Percentiles rank a stretch among this genome's conserved stretches.
phyloP scores from a whole-genome alignment of 176 grass and related monocot genomes.

The barley (Hordeum vulgare) region DNA sequence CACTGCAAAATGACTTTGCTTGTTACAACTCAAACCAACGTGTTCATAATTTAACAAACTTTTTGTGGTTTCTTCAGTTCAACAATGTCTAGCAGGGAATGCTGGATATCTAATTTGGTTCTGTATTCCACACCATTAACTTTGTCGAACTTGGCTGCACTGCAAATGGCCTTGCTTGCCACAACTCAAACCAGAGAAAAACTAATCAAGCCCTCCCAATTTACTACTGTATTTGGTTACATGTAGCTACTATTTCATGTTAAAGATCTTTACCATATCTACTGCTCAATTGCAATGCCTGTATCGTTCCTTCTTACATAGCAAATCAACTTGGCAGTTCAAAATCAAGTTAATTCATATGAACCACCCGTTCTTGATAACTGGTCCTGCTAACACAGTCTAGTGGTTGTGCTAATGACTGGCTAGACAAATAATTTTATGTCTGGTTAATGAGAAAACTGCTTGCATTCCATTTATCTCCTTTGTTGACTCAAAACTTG shows the following conservation, averaged over 20 bases:
- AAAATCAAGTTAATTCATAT: background rate
- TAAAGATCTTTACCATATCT: background rate
- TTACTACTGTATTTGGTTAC: background rate
- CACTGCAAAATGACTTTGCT: background rate
- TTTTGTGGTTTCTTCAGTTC: background rate
- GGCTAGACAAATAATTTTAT: background rate
- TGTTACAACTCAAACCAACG: background rate
- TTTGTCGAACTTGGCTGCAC: background rate
- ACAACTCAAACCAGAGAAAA: background rate
- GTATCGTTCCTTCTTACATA: background rate
- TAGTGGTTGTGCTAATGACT: background rate
- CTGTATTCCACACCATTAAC: background rate
- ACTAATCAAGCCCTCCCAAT: background rate
- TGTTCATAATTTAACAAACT: background rate
- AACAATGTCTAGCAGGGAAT: background rate
- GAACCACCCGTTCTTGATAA: background rate
- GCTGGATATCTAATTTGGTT: background rate
- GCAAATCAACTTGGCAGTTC: background rate
- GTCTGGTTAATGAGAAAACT: background rate
- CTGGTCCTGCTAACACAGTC: background rate
- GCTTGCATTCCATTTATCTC: background rate
- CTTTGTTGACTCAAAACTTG: slow-evolving; percentile 1
- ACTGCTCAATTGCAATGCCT: background rate
- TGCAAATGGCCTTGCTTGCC: background rate
- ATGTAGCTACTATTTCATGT: background rate